phyloP scores from a whole-genome alignment of 129 eudicot genomes.

The Sambucus nigra region DNA sequence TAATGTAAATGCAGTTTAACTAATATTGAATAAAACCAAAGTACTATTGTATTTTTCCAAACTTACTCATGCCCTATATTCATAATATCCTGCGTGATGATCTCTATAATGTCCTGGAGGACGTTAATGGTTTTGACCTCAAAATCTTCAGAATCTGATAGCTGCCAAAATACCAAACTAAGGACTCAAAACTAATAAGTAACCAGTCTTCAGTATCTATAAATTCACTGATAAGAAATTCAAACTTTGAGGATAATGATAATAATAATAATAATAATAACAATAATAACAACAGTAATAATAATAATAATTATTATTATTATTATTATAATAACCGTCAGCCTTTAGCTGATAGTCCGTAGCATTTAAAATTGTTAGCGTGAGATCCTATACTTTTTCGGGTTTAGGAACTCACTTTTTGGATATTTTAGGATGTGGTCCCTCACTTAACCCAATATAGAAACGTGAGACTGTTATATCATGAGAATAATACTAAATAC shows the following conservation, averaged over 20 bases:
- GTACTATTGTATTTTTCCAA: neutral
- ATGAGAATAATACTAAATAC: no score
- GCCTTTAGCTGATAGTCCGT: no score
- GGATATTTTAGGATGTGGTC: no score
- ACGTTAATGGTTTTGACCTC: constrained; percentile 50
- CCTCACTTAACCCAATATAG: no score
- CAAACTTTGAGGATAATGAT: no score
- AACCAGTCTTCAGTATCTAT: neutral
- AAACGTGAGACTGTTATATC: no score
- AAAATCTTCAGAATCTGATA: constrained; percentile 41
- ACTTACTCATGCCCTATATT: constrained; percentile 63
- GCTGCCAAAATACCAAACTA: constrained; percentile 25
- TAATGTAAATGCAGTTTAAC: neutral
- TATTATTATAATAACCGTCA: no score
- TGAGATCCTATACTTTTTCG: no score
- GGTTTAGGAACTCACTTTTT: no score
- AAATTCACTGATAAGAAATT: no score
- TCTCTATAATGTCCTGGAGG: constrained; percentile 91
- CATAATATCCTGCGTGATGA: constrained; percentile 78
- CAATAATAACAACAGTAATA: neutral
- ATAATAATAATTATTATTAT: neutral
- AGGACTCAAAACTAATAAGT: neutral
- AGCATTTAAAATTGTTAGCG: no score
- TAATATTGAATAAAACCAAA: neutral
- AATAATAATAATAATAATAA: neutral